A percentile compares a stretch with the other conserved stretches of the same genome.
phyloP scores from a whole-genome alignment of 768 basidiomycete genomes.

The Tulasnella sp. region DNA sequence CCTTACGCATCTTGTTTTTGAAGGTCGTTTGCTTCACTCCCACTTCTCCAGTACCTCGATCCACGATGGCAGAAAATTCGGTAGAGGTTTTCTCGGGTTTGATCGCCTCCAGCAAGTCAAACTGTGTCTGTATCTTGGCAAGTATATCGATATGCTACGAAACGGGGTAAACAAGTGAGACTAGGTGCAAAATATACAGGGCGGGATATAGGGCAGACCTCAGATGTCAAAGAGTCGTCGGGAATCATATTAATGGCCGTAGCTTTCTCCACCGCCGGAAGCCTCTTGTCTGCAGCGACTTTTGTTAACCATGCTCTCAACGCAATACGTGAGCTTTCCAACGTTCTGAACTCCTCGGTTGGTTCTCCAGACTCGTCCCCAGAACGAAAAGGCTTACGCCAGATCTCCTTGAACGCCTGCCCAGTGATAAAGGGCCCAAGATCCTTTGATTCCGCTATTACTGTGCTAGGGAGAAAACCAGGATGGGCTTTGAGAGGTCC shows the following conservation, averaged over 20 bases:
- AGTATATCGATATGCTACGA: constrained; percentile 4
- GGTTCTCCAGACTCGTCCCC: constrained; percentile 9
- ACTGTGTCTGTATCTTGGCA: constrained; percentile 3
- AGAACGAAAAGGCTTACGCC: not conserved
- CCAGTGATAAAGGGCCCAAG: constrained; percentile 28
- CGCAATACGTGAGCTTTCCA: constrained; percentile 25
- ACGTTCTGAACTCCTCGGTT: constrained; percentile 35
- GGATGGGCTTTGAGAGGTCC: constrained; percentile 23
- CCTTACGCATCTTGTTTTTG: constrained; percentile 3
- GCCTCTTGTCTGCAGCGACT: not conserved
- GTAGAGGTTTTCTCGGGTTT: not conserved
- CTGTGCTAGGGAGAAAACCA: constrained; percentile 19
- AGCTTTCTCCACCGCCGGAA: not conserved
- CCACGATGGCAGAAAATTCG: not conserved
- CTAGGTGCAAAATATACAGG: not conserved
- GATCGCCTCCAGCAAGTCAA: constrained; percentile 4
- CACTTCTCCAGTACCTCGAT: not conserved
- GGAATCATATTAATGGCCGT: not conserved
- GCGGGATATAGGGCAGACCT: not conserved
- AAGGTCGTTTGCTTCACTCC: not conserved
- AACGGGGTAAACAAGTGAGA: not conserved
- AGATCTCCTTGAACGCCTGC: constrained; percentile 20
- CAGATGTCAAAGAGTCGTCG: not conserved
- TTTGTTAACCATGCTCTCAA: constrained; percentile 2
- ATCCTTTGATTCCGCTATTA: constrained; percentile 20